phyloP scores from a whole-genome alignment of 768 basidiomycete genomes.

The Pulveroboletus sp. region DNA sequence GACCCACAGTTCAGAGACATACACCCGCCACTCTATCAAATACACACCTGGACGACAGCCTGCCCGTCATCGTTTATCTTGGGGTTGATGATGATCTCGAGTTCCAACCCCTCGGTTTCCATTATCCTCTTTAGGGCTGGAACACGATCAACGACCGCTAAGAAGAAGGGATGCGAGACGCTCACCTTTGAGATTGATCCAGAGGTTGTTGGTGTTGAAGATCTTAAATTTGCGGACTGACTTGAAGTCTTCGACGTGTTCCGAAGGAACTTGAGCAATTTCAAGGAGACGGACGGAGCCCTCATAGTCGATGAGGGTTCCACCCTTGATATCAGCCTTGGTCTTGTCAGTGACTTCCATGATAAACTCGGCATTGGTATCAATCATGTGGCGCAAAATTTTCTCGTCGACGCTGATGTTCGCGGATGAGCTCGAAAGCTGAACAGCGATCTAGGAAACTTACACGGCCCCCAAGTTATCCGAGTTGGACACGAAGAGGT shows the following conservation, averaged over 20 bases:
- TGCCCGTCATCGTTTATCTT: constrained; percentile 67
- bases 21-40: neutral
- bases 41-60: constrained; percentile 59
- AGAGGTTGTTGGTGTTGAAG: constrained; percentile 72
- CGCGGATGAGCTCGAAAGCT: constrained; percentile 1
- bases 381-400: constrained; percentile 65
- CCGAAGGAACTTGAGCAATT: constrained; percentile 70
- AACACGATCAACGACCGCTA: constrained; percentile 1
- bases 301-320: constrained; percentile 67
- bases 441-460: constrained; percentile 14
- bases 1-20: neutral
- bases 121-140: constrained; percentile 71
- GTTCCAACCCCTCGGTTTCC: constrained; percentile 60
- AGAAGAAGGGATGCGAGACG: neutral
- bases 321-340: constrained; percentile 75
- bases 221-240: constrained; percentile 76
- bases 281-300: constrained; percentile 67
- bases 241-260: constrained; percentile 74
- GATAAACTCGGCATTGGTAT: constrained; percentile 60
- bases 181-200: constrained; percentile 48
- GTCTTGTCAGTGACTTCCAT: constrained; percentile 84
- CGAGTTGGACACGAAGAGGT: constrained; percentile 76
- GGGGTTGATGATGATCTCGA: constrained; percentile 79
- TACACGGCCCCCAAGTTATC: constrained; percentile 70
- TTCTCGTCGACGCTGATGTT: constrained; percentile 56